Evolutionary conservation across 768 basidiomycete species (phyloP).

Genomic region (Tylopilus subfusipes): DNA sequence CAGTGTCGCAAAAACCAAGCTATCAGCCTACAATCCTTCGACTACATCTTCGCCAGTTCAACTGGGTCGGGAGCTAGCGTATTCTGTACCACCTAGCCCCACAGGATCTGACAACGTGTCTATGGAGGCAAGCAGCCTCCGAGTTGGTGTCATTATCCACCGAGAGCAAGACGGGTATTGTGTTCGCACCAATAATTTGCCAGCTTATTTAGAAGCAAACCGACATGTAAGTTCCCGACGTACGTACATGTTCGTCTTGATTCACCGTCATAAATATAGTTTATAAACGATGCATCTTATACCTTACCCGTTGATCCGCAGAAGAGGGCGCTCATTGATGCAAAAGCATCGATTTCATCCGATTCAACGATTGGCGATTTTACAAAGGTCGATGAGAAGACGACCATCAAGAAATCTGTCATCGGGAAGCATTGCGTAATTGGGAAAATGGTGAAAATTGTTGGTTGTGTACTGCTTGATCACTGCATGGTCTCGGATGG

Average conservation of each 20-base stretch:
- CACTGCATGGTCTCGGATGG: slow-evolving; percentile 88
- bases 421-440: slow-evolving; percentile 83
- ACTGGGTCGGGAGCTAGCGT: slow-evolving; percentile 27
- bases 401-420: slow-evolving; percentile 74
- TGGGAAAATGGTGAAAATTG: slow-evolving; percentile 80
- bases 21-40: slow-evolving; percentile 1
- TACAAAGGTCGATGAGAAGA: slow-evolving; percentile 75
- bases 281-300: slow-evolving; percentile 50
- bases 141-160: slow-evolving; percentile 65
- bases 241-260: background rate
- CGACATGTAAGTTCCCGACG: slow-evolving; percentile 52
- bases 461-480: slow-evolving; percentile 80
- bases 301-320: slow-evolving; percentile 57
- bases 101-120: slow-evolving; percentile 37
- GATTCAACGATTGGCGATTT: slow-evolving; percentile 83
- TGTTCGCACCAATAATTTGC: slow-evolving; percentile 72
- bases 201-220: slow-evolving; percentile 77
- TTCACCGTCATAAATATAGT: slow-evolving; percentile 31
- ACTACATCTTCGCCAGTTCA: slow-evolving; percentile 18
- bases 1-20: slow-evolving; percentile 17
- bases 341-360: slow-evolving; percentile 76
- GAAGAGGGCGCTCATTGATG: slow-evolving; percentile 67
- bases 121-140: slow-evolving; percentile 44
- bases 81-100: slow-evolving; percentile 47
- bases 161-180: slow-evolving; percentile 51